Conservation (phyloP, 345 rosid species). For the Ceriops zippeliana region DNA sequence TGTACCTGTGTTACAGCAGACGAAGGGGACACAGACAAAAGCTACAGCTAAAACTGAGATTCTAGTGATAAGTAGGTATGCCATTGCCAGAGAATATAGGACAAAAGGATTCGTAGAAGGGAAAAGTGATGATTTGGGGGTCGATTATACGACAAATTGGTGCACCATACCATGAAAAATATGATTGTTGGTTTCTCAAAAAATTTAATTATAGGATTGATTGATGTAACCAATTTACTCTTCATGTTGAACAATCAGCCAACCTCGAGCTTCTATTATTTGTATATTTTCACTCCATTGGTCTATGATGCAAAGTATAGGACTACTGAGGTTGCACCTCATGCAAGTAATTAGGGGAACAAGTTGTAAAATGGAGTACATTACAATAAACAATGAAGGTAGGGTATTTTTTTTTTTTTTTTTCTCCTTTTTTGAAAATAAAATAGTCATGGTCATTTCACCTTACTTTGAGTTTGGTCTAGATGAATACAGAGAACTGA, state of each 20-base stretch:
- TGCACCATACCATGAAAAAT: constrained; percentile 8
- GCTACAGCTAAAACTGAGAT: constrained; percentile 25
- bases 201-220: constrained; percentile 12
- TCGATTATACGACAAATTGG: constrained; percentile 18
- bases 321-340: background rate
- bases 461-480: constrained; percentile 14
- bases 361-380: background rate
- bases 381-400: background rate
- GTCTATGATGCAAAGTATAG: constrained; percentile 2
- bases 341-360: background rate
- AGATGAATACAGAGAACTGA: constrained; percentile 17
- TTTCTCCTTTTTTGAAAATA: constrained; percentile 6
- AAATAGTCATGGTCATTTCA: background rate
- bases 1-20: constrained; percentile 36
- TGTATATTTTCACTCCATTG: constrained; percentile 3
- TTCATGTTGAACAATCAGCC: background rate
- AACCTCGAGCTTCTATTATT: constrained; percentile 7
- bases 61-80: constrained; percentile 21
- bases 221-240: background rate
- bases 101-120: constrained; percentile 13
- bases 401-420: constrained; percentile 17
- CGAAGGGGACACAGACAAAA: constrained; percentile 27
- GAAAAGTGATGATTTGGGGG: constrained; percentile 12
- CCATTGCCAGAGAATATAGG: constrained; percentile 42
- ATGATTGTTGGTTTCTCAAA: constrained; percentile 7